Conservation (phyloP, 1,139 yeast genomes). For the Pichia sp. region DNA sequence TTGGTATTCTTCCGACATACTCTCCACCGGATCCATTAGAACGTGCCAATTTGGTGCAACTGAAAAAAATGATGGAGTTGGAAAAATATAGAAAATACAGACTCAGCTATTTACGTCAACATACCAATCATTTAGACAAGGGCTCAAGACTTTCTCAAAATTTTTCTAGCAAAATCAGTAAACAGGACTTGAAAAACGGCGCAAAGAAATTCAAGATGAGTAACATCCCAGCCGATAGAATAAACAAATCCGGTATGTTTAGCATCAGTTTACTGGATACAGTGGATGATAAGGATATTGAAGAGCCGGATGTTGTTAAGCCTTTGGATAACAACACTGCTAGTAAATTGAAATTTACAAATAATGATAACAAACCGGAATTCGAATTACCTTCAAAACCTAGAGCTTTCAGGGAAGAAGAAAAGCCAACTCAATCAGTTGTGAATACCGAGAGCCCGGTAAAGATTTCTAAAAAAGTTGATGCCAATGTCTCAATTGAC, state of each 20-base stretch:
- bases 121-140: constrained; percentile 20
- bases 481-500: not conserved
- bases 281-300: constrained; percentile 15
- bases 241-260: constrained; percentile 21
- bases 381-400: constrained; percentile 17
- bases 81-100: constrained; percentile 23
- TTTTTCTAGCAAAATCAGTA: too few species aligned
- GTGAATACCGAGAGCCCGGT: not conserved
- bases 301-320: constrained; percentile 5
- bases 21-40: constrained; percentile 22
- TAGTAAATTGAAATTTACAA: constrained; percentile 16
- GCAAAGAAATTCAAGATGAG: not conserved
- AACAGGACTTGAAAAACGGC: too few species aligned
- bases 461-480: not conserved
- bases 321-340: constrained; percentile 12
- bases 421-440: not conserved
- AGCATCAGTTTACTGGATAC: constrained; percentile 14
- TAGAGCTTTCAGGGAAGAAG: constrained; percentile 9
- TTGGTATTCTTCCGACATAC: constrained; percentile 11
- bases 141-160: too few species aligned
- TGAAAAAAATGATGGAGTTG: constrained; percentile 25
- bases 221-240: constrained; percentile 16
- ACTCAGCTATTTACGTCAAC: constrained; percentile 19
- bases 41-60: constrained; percentile 23
- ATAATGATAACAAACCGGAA: constrained; percentile 1